Evolutionary conservation across 176 grass and related monocot genomes (phyloP).

Genomic region (Oryza brachyantha): DNA sequence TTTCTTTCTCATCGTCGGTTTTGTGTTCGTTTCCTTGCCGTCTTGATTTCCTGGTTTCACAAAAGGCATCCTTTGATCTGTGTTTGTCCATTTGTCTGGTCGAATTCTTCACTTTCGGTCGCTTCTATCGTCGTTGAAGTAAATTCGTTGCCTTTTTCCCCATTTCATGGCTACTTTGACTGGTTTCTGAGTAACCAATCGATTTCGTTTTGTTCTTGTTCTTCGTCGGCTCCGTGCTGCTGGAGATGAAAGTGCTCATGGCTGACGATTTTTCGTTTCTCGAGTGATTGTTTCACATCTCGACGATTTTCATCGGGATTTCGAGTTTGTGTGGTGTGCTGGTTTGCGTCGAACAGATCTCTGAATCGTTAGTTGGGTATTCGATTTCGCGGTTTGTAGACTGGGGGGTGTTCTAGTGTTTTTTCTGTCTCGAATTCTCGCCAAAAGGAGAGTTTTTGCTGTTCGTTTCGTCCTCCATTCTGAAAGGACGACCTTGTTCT

Average conservation of each 20-base stretch:
- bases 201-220: neutral
- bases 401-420: neutral
- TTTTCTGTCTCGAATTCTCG: conserved; percentile 21
- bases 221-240: neutral
- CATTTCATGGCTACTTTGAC: conserved; percentile 2
- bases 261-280: neutral
- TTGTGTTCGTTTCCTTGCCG: neutral
- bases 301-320: neutral
- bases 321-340: neutral
- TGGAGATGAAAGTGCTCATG: neutral
- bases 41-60: neutral
- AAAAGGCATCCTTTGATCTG: neutral
- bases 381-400: neutral
- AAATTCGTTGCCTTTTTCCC: conserved; percentile 19
- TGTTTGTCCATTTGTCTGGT: neutral
- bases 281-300: neutral
- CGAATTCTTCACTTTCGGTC: neutral
- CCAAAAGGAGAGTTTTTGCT: neutral
- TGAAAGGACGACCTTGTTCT: conserved; percentile 24
- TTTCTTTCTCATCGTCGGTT: neutral
- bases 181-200: neutral
- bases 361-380: neutral
- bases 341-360: conserved; percentile 11
- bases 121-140: neutral
- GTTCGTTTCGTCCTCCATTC: neutral